Evolutionary conservation across 345 rosid species (phyloP).

Genomic region (Leavenworthia alabamica): DNA sequence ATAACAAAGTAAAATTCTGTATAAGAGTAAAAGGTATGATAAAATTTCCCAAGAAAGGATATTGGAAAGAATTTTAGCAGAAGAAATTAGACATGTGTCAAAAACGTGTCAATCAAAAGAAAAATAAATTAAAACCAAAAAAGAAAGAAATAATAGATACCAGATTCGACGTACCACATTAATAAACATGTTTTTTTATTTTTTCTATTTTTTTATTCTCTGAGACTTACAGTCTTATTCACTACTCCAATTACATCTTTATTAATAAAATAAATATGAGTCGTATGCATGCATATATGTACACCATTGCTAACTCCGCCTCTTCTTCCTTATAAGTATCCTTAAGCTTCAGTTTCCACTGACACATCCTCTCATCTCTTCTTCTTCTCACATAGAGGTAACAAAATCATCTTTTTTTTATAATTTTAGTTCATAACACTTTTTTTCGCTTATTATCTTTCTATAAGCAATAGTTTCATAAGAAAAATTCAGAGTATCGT

Average conservation of each 20-base stretch:
- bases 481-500: background rate
- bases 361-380: constrained; percentile 12
- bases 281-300: constrained; percentile 22
- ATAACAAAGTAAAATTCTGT: constrained; percentile 2
- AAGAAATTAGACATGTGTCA: constrained; percentile 19
- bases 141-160: background rate
- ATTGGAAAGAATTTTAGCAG: constrained; percentile 18
- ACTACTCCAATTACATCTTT: background rate
- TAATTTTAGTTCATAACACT: background rate
- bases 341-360: constrained; percentile 25
- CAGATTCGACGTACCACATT: constrained; percentile 33
- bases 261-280: background rate
- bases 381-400: constrained; percentile 8
- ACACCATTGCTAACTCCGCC: constrained; percentile 31
- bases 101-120: constrained; percentile 27
- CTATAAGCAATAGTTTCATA: background rate
- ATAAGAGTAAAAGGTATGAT: background rate
- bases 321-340: constrained; percentile 17
- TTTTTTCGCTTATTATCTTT: background rate
- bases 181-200: background rate
- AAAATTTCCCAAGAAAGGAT: constrained; percentile 1
- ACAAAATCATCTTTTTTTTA: background rate
- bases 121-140: background rate
- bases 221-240: constrained; percentile 25
- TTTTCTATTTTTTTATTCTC: background rate